Base-by-base conservation (phyloP, 1,284 basidiomycete species). In the Ustilago shanxiensis region DNA sequence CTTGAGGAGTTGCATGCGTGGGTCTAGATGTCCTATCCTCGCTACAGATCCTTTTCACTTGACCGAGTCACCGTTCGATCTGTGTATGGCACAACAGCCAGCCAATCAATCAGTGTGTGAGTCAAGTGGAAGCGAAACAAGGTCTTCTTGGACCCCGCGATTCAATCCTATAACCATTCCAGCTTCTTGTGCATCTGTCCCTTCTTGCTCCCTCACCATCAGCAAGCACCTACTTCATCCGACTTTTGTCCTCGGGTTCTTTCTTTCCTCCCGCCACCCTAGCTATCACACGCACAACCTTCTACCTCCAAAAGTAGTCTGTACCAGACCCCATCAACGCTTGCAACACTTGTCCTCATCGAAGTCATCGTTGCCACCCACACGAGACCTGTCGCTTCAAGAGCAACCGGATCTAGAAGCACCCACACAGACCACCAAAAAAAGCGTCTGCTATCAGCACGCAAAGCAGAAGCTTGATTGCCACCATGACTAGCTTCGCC, bases 401-500 rank as follows among this genome's bases (percentile, higher is more conserved):
- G 22, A n/a, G 10, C 3, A 49, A 13, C 14, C 16, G 9, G 14
- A 26, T n/a, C 26, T 49, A 24, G 24, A 28, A 28, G 10, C 24
- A 20, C 22, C 13, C n/a, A n/a, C n/a, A n/a, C n/a, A n/a, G n/a
- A 11, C 10, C 22, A 24, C 13, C 10, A n/a, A 28, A 47, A 61
- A 55, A 59, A 58, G 31, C 29, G 55, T 55, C 60, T 22, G 31
- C 11, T 16, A 24, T 16, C 35, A 55, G 47, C 45, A 56, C 53
- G n/a, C 31, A 26, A 31, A 35, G n/a, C 51, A 22, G 44, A 50
- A 35, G 60, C 26, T 35, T 4, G 28, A n/a, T 22, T 2, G 47
- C 39, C 63, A 71, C 29, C 57, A 77, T 77, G 75, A 63, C 75
- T 24, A 73, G 70, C 63, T 73, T 77, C 31, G 75, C 75, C 45